phyloP scores from a whole-genome alignment of 2,329 filamentous ascomycete species.

The Penicillium frequentans region DNA sequence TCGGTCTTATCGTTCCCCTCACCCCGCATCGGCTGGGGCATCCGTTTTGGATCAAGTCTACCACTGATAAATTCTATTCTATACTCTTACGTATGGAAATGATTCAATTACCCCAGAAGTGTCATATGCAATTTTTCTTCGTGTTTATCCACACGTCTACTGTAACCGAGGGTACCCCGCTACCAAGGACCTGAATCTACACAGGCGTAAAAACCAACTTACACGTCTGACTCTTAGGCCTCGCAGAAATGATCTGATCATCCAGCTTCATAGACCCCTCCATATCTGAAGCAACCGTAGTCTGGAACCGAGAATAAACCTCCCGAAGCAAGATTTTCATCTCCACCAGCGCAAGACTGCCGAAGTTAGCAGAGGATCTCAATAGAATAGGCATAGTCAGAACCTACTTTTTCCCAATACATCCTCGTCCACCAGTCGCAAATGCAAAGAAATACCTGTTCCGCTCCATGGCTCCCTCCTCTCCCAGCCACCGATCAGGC shows the following conservation, averaged over 20 bases:
- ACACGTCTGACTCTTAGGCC: slow-evolving; percentile 62
- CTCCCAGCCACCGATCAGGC: slow-evolving; percentile 36
- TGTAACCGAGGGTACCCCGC: background rate
- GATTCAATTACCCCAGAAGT: too few relatives aligned
- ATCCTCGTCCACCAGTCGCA: slow-evolving; percentile 64
- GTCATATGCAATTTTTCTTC: background rate
- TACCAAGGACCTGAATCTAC: background rate
- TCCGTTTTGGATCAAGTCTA: background rate
- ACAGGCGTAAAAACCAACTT: slow-evolving; percentile 41
- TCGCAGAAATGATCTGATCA: slow-evolving; percentile 67
- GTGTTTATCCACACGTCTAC: background rate
- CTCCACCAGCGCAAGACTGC: slow-evolving; percentile 62
- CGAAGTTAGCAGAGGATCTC: background rate
- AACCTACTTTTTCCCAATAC: slow-evolving; percentile 57
- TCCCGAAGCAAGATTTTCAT: slow-evolving; percentile 67
- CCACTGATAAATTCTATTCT: background rate
- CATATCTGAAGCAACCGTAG: slow-evolving; percentile 54
- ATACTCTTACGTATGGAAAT: background rate
- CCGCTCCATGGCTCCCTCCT: slow-evolving; percentile 36
- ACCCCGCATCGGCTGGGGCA: slow-evolving; percentile 17
- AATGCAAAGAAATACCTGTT: slow-evolving; percentile 66
- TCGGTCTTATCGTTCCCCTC: slow-evolving; percentile 19
- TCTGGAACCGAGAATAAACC: slow-evolving; percentile 61
- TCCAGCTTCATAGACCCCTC: slow-evolving; percentile 62
- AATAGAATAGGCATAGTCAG: background rate